Conservation (phyloP, 1,139 yeast genomes). For the Scheffersomyces titani region DNA sequence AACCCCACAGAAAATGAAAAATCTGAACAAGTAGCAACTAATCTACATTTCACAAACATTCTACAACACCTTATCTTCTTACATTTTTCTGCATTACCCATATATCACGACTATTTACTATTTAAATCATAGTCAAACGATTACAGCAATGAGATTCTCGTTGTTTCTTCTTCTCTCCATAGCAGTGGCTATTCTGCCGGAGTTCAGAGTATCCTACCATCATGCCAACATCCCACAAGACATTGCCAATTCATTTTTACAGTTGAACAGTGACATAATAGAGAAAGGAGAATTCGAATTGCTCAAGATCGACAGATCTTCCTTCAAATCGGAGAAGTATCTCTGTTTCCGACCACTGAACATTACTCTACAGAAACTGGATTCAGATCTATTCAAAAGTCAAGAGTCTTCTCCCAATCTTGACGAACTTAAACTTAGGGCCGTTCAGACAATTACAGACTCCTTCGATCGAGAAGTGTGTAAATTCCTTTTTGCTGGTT, state of each 20-base stretch:
- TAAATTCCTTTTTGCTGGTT: conserved; percentile 38
- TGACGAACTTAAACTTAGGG: conserved; percentile 7
- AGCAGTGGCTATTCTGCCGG: conserved; percentile 5
- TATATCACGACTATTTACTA: background rate
- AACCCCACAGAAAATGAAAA: too few relatives aligned
- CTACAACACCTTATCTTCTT: too few relatives aligned
- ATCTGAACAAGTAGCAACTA: too few relatives aligned
- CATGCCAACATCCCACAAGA: conserved; percentile 10
- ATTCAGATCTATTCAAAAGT: too few relatives aligned
- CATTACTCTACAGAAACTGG: too few relatives aligned
- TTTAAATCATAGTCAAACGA: background rate
- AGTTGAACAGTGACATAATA: background rate
- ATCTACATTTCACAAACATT: too few relatives aligned
- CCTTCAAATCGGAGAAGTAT: conserved; percentile 5
- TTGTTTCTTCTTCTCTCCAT: background rate
- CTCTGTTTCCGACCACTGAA: conserved; percentile 8
- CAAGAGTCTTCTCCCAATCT: too few relatives aligned
- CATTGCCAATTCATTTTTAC: conserved; percentile 6
- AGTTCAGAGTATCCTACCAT: conserved; percentile 10
- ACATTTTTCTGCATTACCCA: too few relatives aligned
- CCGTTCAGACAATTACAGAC: conserved; percentile 18
- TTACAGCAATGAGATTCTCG: background rate
- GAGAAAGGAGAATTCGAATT: conserved; percentile 11
- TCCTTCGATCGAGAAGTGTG: conserved; percentile 28
- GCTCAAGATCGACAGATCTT: conserved; percentile 6